These are phyloP conservation scores for Acrodontium crateriforme DNA, from an alignment of 2,329 filamentous ascomycete species.

Conservation along the genomic window DNA sequence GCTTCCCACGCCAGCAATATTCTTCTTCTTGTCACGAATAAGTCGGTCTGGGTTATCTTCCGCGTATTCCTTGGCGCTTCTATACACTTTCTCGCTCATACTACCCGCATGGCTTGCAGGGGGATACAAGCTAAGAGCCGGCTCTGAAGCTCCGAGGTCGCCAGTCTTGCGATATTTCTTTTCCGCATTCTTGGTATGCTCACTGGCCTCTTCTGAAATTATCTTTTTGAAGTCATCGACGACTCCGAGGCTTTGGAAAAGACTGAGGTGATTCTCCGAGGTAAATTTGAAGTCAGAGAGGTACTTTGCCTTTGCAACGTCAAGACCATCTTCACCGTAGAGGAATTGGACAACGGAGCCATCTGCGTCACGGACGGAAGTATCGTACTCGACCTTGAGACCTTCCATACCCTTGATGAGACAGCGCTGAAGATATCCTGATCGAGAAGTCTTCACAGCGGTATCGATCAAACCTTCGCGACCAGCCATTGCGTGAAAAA, in stretches of 20 bases:
- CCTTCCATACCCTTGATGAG: constrained; percentile 98
- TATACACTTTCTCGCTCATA: constrained; percentile 77
- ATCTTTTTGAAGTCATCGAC: constrained; percentile 36
- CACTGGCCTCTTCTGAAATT: constrained; percentile 52
- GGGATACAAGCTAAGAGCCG: constrained; percentile 57
- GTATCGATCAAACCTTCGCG: constrained; percentile 98
- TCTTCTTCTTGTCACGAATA: constrained; percentile 46
- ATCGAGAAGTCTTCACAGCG: constrained; percentile 93
- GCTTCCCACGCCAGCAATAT: constrained; percentile 25
- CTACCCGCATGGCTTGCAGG: constrained; percentile 70
- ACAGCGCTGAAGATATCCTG: constrained; percentile 91
- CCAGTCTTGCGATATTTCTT: constrained; percentile 68
- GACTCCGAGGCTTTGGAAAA: constrained; percentile 64
- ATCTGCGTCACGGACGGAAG: constrained; percentile 84
- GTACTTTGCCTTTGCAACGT: constrained; percentile 89
- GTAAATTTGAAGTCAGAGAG: constrained; percentile 82
- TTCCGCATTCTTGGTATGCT: constrained; percentile 52
- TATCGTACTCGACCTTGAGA: constrained; percentile 81
- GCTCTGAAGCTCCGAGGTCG: constrained; percentile 55
- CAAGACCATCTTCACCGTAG: constrained; percentile 90
- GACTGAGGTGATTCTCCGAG: constrained; percentile 68
- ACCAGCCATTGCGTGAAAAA: constrained; percentile 98
- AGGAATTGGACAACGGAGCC: constrained; percentile 89
- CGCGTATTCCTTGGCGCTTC: constrained; percentile 58
- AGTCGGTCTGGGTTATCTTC: constrained; percentile 56